Conservation (phyloP, 2,329 filamentous ascomycete genomes). For the Monosporascus sp. region DNA sequence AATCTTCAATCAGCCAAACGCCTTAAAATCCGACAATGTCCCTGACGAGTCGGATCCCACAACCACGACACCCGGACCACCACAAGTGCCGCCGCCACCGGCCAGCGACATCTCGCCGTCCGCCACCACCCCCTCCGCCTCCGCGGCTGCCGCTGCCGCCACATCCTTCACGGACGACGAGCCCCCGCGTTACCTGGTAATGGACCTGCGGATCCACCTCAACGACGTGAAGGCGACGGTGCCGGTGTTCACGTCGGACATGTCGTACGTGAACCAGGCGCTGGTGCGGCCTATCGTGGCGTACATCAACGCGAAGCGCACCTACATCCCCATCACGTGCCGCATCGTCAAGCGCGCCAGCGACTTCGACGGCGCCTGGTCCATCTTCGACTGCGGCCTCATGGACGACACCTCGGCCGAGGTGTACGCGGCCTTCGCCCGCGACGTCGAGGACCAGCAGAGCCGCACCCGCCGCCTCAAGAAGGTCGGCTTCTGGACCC, state of each 20-base stretch:
- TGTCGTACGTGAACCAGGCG: constrained; percentile 94
- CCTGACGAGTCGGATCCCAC: constrained; percentile 8
- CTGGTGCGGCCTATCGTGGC: constrained; percentile 93
- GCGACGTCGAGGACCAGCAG: constrained; percentile 84
- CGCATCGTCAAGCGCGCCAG: constrained; percentile 82
- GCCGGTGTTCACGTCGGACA: constrained; percentile 83
- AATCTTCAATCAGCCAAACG: constrained; percentile 15
- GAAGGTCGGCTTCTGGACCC: constrained; percentile 94
- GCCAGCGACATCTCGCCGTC: constrained; percentile 1
- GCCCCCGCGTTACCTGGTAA: constrained; percentile 76
- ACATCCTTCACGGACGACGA: constrained; percentile 33
- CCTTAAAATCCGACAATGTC: constrained; percentile 6
- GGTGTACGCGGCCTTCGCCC: constrained; percentile 90
- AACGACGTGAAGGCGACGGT: constrained; percentile 93
- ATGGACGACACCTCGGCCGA: constrained; percentile 92
- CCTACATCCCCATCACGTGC: constrained; percentile 93
- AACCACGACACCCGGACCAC: constrained; percentile 1
- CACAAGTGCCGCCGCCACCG: background rate
- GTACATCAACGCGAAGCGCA: constrained; percentile 93
- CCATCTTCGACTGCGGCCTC: constrained; percentile 84
- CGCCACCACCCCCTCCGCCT: background rate
- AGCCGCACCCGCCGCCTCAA: constrained; percentile 81
- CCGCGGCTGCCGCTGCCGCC: background rate
- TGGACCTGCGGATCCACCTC: constrained; percentile 90
- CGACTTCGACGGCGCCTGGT: constrained; percentile 96